A percentile compares a stretch with the other conserved stretches of the same genome.
phyloP scores from a whole-genome alignment of 2,329 filamentous ascomycete genomes.

The Davidsoniella neocaledoniae region DNA sequence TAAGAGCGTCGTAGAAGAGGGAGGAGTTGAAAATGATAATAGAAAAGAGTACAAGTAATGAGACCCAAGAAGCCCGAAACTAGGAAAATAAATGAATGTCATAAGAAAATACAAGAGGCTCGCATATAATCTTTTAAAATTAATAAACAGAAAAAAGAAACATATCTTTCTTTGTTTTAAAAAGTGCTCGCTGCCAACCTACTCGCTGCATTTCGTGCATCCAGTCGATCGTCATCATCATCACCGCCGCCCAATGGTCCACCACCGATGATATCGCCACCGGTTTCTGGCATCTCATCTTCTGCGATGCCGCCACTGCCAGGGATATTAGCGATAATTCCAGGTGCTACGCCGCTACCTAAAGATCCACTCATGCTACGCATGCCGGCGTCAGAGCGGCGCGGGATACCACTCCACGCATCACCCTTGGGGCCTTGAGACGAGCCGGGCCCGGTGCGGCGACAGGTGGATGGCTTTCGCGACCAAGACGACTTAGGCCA shows the following conservation, averaged over 20 bases:
- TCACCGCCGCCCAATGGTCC: conserved; percentile 49
- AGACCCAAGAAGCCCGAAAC: neutral
- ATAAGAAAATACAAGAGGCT: neutral
- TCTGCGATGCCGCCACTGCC: conserved; percentile 21
- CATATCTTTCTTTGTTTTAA: conserved; percentile 24
- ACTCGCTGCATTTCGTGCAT: conserved; percentile 90
- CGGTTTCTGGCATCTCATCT: conserved; percentile 9
- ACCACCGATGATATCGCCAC: conserved; percentile 25
- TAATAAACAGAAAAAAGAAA: neutral
- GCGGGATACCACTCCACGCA: conserved; percentile 87
- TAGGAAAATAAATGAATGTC: neutral
- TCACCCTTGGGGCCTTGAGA: conserved; percentile 97
- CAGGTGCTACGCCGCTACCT: conserved; percentile 44
- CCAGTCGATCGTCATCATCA: conserved; percentile 82
- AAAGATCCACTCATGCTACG: conserved; percentile 59
- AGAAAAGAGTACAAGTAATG: neutral
- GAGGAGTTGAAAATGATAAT: no score
- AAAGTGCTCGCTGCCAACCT: conserved; percentile 89
- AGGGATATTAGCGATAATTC: conserved; percentile 39
- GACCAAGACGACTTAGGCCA: conserved; percentile 73
- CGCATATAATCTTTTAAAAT: neutral
- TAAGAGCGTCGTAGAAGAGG: no score
- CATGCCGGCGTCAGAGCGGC: conserved; percentile 61
- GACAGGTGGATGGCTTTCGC: conserved; percentile 66
- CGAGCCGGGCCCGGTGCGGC: conserved; percentile 62